phyloP scores from a whole-genome alignment of 1,284 basidiomycete species.

The Anthracocystis walkeri region DNA sequence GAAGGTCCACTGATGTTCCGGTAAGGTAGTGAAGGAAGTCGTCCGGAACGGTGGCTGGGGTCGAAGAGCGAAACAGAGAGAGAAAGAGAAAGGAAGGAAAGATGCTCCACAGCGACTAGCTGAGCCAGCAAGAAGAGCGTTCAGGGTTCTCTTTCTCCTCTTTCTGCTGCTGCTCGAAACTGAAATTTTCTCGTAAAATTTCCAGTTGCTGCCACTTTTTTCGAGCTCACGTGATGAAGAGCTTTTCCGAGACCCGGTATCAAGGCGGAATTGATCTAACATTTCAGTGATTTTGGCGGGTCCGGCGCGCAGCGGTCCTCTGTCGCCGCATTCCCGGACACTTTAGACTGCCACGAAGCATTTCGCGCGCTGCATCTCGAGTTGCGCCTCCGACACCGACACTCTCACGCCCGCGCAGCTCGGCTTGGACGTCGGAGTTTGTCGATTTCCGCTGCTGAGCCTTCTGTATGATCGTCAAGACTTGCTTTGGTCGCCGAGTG shows the following conservation, averaged over 20 bases:
- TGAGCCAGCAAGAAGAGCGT: conserved; percentile 3
- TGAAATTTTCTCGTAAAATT: conserved; percentile 42
- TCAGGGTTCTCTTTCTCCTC: conserved; percentile 27
- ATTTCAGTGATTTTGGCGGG: not conserved
- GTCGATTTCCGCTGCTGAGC: not conserved
- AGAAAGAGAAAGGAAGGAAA: not conserved
- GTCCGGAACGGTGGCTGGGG: conserved; percentile 7
- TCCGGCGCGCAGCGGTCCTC: not conserved
- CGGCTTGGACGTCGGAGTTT: conserved; percentile 21
- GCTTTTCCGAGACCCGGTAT: conserved; percentile 21
- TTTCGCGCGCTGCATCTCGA: not conserved
- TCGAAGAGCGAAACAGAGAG: conserved; percentile 2
- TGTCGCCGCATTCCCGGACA: too few relatives aligned
- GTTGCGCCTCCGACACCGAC: conserved; percentile 25
- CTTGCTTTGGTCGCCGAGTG: conserved; percentile 3
- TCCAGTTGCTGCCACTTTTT: conserved; percentile 17
- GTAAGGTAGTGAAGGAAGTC: not conserved
- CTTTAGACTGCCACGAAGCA: not conserved
- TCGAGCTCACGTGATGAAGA: conserved; percentile 27
- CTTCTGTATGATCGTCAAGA: conserved; percentile 9
- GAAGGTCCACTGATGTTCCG: not conserved
- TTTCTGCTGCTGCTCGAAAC: conserved; percentile 2
- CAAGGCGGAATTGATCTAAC: not conserved
- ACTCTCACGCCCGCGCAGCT: conserved; percentile 5
- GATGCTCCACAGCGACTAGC: conserved; percentile 7